Conservation (phyloP, 1,284 basidiomycete genomes). For the Rhodotorula sp. region DNA sequence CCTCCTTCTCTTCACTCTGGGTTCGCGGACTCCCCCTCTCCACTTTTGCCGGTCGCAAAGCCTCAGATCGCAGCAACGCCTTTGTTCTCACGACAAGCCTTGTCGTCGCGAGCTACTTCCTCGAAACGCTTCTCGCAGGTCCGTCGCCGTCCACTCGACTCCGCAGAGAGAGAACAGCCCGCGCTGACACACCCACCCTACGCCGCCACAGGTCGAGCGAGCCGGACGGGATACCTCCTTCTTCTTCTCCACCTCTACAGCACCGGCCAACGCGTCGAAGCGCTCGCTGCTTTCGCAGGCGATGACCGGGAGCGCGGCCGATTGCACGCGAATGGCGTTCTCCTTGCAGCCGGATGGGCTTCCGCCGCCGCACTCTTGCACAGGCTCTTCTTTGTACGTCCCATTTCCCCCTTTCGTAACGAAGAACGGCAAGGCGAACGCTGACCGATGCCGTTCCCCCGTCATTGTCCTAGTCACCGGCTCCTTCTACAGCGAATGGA, state of each 20-base stretch:
- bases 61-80: conserved; percentile 33
- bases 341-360: conserved; percentile 4
- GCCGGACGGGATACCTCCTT: conserved; percentile 25
- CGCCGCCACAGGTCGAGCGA: neutral
- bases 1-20: conserved; percentile 35
- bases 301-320: conserved; percentile 16
- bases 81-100: conserved; percentile 40
- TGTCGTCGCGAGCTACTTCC: conserved; percentile 25
- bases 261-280: conserved; percentile 32
- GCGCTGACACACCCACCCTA: too few species aligned
- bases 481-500: neutral
- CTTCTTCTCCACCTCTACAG: conserved; percentile 36
- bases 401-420: neutral
- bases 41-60: conserved; percentile 24
- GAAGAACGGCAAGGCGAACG: too few species aligned
- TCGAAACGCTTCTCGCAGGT: conserved; percentile 35
- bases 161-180: neutral
- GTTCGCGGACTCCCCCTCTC: conserved; percentile 32
- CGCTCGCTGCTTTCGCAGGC: conserved; percentile 18
- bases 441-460: neutral
- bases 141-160: conserved; percentile 3
- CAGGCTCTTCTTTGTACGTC: conserved; percentile 11
- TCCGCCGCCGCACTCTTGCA: neutral
- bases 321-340: conserved; percentile 23
- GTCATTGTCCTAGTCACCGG: neutral